Evolutionary conservation across 164 flowering plant species (phyloP).

Genomic region (Warburgia ugandensis): DNA sequence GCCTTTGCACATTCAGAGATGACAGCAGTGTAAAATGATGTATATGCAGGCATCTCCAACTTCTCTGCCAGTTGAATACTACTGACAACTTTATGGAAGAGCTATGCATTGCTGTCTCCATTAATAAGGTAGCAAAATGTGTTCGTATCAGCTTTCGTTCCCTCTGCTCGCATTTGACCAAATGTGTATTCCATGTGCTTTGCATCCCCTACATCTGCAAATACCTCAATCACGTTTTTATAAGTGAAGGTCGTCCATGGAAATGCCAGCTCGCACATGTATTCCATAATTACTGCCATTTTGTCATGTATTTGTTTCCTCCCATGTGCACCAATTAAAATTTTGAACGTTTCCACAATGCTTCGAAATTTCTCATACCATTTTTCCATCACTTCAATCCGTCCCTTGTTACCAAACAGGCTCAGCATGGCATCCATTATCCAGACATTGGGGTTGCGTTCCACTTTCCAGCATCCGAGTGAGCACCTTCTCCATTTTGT

Average conservation of each 20-base stretch:
- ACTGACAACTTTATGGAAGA: constrained; percentile 78
- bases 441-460: constrained; percentile 85
- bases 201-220: constrained; percentile 84
- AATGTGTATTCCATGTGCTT: constrained; percentile 88
- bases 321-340: constrained; percentile 92
- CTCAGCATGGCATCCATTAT: constrained; percentile 83
- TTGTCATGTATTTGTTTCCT: constrained; percentile 86
- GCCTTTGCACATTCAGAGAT: constrained; percentile 83
- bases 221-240: constrained; percentile 88
- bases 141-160: constrained; percentile 83
- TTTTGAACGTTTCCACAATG: constrained; percentile 86
- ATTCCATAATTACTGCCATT: constrained; percentile 95
- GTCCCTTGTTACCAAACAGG: constrained; percentile 80
- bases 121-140: constrained; percentile 85
- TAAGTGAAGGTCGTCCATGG: constrained; percentile 96
- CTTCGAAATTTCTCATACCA: constrained; percentile 93
- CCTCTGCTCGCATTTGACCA: constrained; percentile 89
- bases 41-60: constrained; percentile 71
- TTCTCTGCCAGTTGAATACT: constrained; percentile 70
- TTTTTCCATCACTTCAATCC: constrained; percentile 82
- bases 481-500: constrained; percentile 77
- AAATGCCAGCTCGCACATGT: constrained; percentile 85
- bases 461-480: constrained; percentile 69
- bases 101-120: constrained; percentile 82
- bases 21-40: constrained; percentile 70